These are phyloP conservation scores for Lepidium aucheri DNA, from an alignment of 345 rosid species.

Conservation along the genomic window DNA sequence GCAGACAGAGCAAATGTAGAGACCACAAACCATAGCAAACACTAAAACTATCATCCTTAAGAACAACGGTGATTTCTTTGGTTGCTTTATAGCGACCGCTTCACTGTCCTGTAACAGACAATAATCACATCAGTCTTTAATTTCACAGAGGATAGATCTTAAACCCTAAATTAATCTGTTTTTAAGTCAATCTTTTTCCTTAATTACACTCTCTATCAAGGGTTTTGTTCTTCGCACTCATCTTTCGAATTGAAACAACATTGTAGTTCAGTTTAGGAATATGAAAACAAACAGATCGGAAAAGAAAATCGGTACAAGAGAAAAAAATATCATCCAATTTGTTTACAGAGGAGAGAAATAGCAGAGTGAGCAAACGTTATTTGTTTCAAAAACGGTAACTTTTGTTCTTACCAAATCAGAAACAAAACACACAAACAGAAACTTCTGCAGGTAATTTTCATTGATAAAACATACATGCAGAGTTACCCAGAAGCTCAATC, in stretches of 20 bases:
- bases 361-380: not conserved
- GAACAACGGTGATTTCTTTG: conserved; percentile 68
- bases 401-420: not conserved
- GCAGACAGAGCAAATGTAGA: conserved; percentile 56
- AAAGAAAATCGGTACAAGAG: not conserved
- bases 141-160: not conserved
- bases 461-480: conserved; percentile 8
- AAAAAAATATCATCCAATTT: not conserved
- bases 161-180: not conserved
- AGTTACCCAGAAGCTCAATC: conserved; percentile 15
- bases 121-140: not conserved
- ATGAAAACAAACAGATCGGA: not conserved
- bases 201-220: not conserved
- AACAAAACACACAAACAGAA: not conserved
- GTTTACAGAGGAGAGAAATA: not conserved
- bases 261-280: not conserved
- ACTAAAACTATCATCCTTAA: conserved; percentile 61
- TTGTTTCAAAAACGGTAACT: not conserved
- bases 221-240: not conserved
- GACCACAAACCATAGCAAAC: conserved; percentile 64
- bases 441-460: not conserved
- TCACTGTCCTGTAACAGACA: conserved; percentile 49
- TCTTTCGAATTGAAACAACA: not conserved
- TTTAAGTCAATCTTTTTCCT: not conserved
- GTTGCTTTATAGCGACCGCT: conserved; percentile 44